phyloP scores from a whole-genome alignment of 768 basidiomycete genomes.

The Boletus patriciae region DNA sequence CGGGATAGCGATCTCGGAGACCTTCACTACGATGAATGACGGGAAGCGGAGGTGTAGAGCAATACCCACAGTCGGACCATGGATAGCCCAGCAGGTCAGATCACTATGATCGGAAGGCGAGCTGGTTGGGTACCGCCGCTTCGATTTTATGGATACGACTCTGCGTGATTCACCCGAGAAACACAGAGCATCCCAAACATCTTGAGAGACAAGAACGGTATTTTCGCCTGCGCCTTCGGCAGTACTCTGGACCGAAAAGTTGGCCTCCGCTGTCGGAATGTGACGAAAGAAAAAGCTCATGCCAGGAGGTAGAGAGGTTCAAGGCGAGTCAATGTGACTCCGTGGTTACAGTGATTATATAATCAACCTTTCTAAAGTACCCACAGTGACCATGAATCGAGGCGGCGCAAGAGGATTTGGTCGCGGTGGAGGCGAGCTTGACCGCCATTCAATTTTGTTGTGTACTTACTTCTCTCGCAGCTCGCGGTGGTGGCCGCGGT shows the following conservation, averaged over 20 bases:
- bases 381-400: constrained; percentile 45
- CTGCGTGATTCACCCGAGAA: constrained; percentile 11
- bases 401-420: constrained; percentile 54
- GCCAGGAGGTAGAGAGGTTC: neutral
- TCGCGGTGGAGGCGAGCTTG: constrained; percentile 49
- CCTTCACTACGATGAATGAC: constrained; percentile 28
- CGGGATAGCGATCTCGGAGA: constrained; percentile 41
- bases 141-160: constrained; percentile 29
- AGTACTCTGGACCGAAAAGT: constrained; percentile 27
- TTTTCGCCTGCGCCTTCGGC: constrained; percentile 17
- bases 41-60: neutral
- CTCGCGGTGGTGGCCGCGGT: constrained; percentile 65
- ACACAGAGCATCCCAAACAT: constrained; percentile 34
- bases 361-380: constrained; percentile 9
- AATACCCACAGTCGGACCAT: constrained; percentile 40
- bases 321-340: neutral
- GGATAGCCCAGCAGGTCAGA: constrained; percentile 38
- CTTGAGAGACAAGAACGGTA: constrained; percentile 31
- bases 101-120: constrained; percentile 4
- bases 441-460: neutral
- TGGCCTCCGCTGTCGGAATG: constrained; percentile 21
- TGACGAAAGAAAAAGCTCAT: constrained; percentile 42
- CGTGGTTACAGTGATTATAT: constrained; percentile 21
- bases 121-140: constrained; percentile 1
- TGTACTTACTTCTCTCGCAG: constrained; percentile 27